Evolutionary conservation across 2,329 filamentous ascomycete species (phyloP).

Genomic region (Phaeosphaeriaceae sp.): DNA sequence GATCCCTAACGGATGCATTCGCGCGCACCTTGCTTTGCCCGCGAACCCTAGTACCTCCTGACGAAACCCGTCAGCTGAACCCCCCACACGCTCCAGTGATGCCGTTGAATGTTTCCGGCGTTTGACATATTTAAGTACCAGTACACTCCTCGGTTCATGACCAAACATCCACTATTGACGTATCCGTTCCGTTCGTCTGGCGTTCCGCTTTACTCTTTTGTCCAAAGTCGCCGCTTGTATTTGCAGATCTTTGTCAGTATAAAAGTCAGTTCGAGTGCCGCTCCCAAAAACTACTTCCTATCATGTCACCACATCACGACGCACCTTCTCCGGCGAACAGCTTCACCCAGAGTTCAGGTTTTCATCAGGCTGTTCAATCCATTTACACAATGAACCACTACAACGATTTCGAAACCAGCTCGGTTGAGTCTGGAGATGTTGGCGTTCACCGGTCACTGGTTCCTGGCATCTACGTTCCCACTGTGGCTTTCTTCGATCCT

Average conservation of each 20-base stretch:
- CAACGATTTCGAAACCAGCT: conserved; percentile 48
- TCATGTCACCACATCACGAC: conserved; percentile 50
- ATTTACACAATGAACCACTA: conserved; percentile 43
- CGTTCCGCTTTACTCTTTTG: conserved; percentile 39
- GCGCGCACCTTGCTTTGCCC: conserved; percentile 39
- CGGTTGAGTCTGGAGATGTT: conserved; percentile 43
- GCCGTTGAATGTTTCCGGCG: conserved; percentile 24
- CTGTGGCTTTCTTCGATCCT: conserved; percentile 53
- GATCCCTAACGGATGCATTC: conserved; percentile 29
- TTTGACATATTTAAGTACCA: conserved; percentile 47
- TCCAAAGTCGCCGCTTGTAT: conserved; percentile 37
- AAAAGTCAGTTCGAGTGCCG: conserved; percentile 27
- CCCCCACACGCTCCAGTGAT: conserved; percentile 43
- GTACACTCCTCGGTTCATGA: conserved; percentile 36
- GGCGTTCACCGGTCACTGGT: conserved; percentile 44
- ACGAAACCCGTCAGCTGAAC: conserved; percentile 47
- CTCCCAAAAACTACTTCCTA: conserved; percentile 16
- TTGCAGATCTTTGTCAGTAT: conserved; percentile 33
- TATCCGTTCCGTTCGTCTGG: conserved; percentile 40
- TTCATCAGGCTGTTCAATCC: conserved; percentile 44
- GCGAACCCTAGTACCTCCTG: conserved; percentile 35
- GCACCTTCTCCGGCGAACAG: conserved; percentile 44
- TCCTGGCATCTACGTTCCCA: conserved; percentile 54
- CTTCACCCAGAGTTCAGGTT: conserved; percentile 36
- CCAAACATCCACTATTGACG: conserved; percentile 40